phyloP scores from a whole-genome alignment of 176 grass and related monocot species.

The Oryza meyeriana region DNA sequence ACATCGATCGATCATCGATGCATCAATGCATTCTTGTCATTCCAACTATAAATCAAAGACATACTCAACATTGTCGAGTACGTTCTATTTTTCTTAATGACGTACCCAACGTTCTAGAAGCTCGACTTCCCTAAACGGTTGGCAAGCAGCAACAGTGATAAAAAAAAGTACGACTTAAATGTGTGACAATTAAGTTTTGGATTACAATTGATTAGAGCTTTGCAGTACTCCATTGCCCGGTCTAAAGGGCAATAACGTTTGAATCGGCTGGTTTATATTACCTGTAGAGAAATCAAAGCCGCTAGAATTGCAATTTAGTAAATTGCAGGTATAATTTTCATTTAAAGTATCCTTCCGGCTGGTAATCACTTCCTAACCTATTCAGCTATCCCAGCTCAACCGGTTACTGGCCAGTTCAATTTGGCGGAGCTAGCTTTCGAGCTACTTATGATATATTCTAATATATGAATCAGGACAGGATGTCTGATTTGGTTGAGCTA shows the following conservation, averaged over 20 bases:
- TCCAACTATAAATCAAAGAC: not conserved
- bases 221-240: not conserved
- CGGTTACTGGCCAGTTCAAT: too few relatives aligned
- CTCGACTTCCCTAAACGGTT: not conserved
- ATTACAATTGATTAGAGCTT: not conserved
- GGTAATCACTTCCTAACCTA: too few relatives aligned
- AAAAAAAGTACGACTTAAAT: not conserved
- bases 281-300: too few relatives aligned
- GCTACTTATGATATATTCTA: too few relatives aligned
- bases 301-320: too few relatives aligned
- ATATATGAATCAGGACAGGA: too few relatives aligned
- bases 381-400: too few relatives aligned
- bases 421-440: too few relatives aligned
- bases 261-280: not conserved
- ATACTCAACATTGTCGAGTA: not conserved
- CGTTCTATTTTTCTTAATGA: not conserved
- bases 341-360: too few relatives aligned
- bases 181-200: not conserved
- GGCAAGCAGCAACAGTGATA: not conserved
- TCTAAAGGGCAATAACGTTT: not conserved
- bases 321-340: too few relatives aligned
- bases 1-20: too few relatives aligned
- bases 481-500: too few relatives aligned
- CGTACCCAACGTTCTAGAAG: not conserved
- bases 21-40: not conserved